Evolutionary conservation across 306 rosid genomes (phyloP), one percentile per base, ranked within the genome.

Genomic region (Prinsepia uniflora): DNA sequence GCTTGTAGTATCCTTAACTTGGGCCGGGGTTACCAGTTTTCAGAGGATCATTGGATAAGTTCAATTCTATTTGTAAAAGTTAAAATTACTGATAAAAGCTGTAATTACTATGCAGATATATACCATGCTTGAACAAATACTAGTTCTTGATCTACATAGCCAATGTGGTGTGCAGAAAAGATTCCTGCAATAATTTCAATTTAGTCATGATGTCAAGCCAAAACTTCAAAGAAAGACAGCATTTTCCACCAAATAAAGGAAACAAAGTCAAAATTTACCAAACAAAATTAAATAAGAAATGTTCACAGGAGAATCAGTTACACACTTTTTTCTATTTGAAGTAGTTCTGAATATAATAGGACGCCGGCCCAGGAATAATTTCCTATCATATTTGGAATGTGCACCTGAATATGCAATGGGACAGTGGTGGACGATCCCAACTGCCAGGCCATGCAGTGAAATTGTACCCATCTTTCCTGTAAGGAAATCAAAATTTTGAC

Each of bases 401-500:
- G 65, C 70, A 58, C 72, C 72, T 36, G 78, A 11, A 74, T 74
- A 68, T 41, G 78, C 68, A 54, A 75, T 5, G 60, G 84, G 72
- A 48, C 68, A 70, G 52, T 79, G 72, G 42, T 80, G 83, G 67
- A 72, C 24, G 65, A 76, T 10, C 66, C 88, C 83, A 67, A 83
- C 78, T 60, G 87, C 82, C 59, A 78, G 56, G 54, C 79, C 82
- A 40, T 81, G 82, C 72, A 88, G 67, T 64, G 81, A 65, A 75
- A 84, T 65, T 39, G 77, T 62, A 70, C 84, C 86, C 95, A 88
- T 88, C 81, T 70, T 82, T 54, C 77, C 91, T 80, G 82, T 39
- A 68, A 30, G 13, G 15, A 13, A 17, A 44, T 11, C 13, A 52
- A 13, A 50, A 19, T 50, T 22, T 7, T 15, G 19, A 62, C 44